Evolutionary conservation across 371 early-diverging fungal genomes (phyloP).

Genomic region (Apophysomyces sp.): DNA sequence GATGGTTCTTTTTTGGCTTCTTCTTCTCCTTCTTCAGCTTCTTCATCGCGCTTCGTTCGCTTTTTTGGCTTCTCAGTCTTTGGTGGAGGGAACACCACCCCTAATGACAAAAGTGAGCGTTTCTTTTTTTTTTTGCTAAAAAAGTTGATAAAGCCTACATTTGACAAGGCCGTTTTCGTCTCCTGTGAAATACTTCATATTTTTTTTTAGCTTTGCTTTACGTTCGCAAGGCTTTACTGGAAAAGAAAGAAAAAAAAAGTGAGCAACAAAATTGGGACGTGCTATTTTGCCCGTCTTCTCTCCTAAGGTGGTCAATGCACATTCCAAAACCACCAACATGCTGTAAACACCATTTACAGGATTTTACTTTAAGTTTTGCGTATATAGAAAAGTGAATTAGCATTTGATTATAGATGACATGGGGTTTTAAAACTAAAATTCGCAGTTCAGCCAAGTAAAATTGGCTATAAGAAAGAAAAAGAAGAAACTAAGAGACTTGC

Average conservation of each 20-base stretch:
- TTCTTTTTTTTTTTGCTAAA: not conserved
- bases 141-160: slow-evolving; percentile 32
- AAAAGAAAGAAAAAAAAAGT: slow-evolving; percentile 1
- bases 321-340: no score
- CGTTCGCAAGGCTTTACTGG: no score
- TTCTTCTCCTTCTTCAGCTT: slow-evolving; percentile 21
- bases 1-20: slow-evolving; percentile 23
- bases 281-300: not conserved
- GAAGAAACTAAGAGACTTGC: no score
- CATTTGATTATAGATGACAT: no score
- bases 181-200: slow-evolving; percentile 59
- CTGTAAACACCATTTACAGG: no score
- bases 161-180: slow-evolving; percentile 80
- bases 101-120: slow-evolving; percentile 8
- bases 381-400: no score
- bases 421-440: no score
- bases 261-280: slow-evolving; percentile 7
- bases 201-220: slow-evolving; percentile 3
- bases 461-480: no score
- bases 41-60: slow-evolving; percentile 12
- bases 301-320: no score
- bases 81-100: slow-evolving; percentile 31
- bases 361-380: no score
- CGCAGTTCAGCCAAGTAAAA: no score
- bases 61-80: slow-evolving; percentile 22